These are phyloP conservation scores for Thalassiosira exigua DNA, from an alignment of 352 stramenopile genomes.

Conservation along the genomic window DNA sequence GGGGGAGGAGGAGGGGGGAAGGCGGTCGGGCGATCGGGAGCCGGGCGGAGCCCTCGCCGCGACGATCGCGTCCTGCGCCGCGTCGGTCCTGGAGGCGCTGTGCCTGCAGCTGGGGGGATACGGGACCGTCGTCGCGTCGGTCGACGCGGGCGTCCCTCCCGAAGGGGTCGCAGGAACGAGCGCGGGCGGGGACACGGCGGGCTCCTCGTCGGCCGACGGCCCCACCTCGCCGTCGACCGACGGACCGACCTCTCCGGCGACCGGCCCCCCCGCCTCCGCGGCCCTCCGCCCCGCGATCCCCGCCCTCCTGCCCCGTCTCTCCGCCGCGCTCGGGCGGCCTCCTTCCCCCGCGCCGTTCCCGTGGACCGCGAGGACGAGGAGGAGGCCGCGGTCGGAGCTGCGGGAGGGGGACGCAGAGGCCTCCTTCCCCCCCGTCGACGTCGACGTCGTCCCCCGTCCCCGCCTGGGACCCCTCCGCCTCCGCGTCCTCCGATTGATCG, in stretches of 20 bases:
- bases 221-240: no score
- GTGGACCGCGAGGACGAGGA: neutral
- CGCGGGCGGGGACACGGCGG: no score
- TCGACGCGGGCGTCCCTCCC: no score
- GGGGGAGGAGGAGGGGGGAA: conserved; percentile 48
- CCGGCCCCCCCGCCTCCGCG: no score
- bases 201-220: no score
- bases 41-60: conserved; percentile 64
- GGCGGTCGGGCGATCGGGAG: neutral
- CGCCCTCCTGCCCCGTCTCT: no score
- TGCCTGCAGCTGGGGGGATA: conserved; percentile 84
- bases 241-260: no score
- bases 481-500: conserved; percentile 77
- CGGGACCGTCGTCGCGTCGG: conserved; percentile 49
- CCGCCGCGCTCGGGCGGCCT: no score
- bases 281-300: no score
- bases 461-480: conserved; percentile 78
- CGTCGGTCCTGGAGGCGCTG: conserved; percentile 82
- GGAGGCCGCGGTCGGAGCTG: neutral
- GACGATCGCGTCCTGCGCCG: conserved; percentile 69
- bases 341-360: no score
- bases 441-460: conserved; percentile 49
- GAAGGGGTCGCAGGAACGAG: no score
- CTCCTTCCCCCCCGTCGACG: conserved; percentile 2
- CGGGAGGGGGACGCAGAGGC: conserved; percentile 1